phyloP scores from a whole-genome alignment of 768 basidiomycete genomes.

The Phylloporus rhodoxanthus region DNA sequence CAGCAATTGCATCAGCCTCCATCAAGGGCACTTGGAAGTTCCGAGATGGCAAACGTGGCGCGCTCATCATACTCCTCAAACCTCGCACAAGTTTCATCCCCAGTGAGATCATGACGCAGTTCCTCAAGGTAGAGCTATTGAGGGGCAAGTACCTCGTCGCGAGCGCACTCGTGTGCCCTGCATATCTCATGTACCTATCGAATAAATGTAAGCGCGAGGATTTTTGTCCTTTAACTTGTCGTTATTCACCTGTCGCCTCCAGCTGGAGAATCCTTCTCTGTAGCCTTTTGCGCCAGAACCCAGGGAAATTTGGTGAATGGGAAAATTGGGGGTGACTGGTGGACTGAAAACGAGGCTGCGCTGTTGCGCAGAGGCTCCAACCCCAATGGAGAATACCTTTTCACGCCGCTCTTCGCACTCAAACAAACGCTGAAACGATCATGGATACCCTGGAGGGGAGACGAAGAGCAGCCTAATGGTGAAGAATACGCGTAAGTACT shows the following conservation, averaged over 20 bases:
- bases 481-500: conserved; percentile 8
- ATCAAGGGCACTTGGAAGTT: conserved; percentile 29
- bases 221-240: neutral
- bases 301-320: neutral
- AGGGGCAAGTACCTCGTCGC: conserved; percentile 23
- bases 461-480: neutral
- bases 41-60: conserved; percentile 17
- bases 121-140: conserved; percentile 9
- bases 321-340: conserved; percentile 2
- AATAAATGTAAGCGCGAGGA: conserved; percentile 5
- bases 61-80: conserved; percentile 24
- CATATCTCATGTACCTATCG: conserved; percentile 23
- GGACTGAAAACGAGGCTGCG: conserved; percentile 2
- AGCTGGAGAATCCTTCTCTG: conserved; percentile 12
- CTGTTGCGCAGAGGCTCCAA: conserved; percentile 2
- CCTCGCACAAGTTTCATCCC: conserved; percentile 21
- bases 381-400: neutral
- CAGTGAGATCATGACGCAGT: neutral
- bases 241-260: neutral
- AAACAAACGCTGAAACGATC: conserved; percentile 1
- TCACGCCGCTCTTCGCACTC: conserved; percentile 11
- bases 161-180: conserved; percentile 23
- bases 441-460: conserved; percentile 4
- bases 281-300: conserved; percentile 1
- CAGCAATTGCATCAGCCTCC: conserved; percentile 20